These are phyloP conservation scores for Hansfordia pulvinata DNA, from an alignment of 2,329 filamentous ascomycete species.

Conservation along the genomic window DNA sequence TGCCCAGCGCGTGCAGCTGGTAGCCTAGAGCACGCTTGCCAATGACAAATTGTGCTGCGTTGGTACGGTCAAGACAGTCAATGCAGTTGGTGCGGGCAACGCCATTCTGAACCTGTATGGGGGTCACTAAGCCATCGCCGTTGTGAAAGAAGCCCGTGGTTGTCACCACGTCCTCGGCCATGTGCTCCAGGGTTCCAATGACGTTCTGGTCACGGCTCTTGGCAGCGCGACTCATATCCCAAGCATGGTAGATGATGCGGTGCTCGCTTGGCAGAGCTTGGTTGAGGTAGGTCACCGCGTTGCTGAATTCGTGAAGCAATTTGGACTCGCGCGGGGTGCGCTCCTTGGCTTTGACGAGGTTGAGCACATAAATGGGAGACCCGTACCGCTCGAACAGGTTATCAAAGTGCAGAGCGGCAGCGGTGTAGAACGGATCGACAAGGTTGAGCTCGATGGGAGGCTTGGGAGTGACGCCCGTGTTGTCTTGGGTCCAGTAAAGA, in stretches of 20 bases:
- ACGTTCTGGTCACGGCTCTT: constrained; percentile 90
- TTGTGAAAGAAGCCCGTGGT: constrained; percentile 94
- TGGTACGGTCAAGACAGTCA: constrained; percentile 92
- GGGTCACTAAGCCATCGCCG: constrained; percentile 54
- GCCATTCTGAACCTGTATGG: constrained; percentile 71
- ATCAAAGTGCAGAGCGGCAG: constrained; percentile 88
- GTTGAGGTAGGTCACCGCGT: constrained; percentile 82
- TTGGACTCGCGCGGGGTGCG: constrained; percentile 85
- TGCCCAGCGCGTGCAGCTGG: constrained; percentile 81
- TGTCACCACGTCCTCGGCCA: constrained; percentile 74
- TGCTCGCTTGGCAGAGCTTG: constrained; percentile 77
- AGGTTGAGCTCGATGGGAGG: constrained; percentile 91
- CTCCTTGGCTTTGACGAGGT: constrained; percentile 82
- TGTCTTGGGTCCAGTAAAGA: constrained; percentile 94
- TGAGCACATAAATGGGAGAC: constrained; percentile 79
- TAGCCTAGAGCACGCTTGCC: constrained; percentile 87
- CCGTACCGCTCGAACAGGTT: constrained; percentile 90
- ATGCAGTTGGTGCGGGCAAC: constrained; percentile 95
- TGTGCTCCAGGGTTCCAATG: constrained; percentile 78
- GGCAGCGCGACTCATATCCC: constrained; percentile 94
- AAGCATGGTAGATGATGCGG: constrained; percentile 86
- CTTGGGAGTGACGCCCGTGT: constrained; percentile 86
- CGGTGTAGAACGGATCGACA: constrained; percentile 91
- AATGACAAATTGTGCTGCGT: constrained; percentile 95
- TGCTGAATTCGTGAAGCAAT: constrained; percentile 73